A percentile compares a stretch with the other conserved stretches of the same genome.
Evolutionary conservation across 208 protist species (phyloP).

Genomic region (Wallacemonas collosoma): DNA sequence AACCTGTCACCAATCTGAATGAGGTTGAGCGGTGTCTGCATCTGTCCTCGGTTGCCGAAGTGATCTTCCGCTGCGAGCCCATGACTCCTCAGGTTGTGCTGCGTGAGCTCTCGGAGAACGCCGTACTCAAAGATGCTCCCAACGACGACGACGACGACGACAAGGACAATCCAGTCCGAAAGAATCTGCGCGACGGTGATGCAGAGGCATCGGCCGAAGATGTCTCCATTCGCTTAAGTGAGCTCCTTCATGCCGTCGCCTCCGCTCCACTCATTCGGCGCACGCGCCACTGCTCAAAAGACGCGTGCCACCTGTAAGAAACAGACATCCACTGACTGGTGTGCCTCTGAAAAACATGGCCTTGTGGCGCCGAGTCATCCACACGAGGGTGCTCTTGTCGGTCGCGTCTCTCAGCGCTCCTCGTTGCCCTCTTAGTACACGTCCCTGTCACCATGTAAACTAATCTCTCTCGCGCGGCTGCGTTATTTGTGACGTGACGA

Average conservation of each 20-base stretch:
- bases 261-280: constrained; percentile 67
- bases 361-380: no score
- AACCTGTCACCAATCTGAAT: constrained; percentile 15
- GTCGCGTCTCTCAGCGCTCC: no score
- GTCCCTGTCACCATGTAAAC: neutral
- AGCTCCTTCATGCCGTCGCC: constrained; percentile 54
- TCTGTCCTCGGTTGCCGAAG: constrained; percentile 44
- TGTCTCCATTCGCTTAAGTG: constrained; percentile 43
- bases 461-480: neutral
- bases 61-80: constrained; percentile 64
- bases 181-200: neutral
- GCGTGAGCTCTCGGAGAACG: constrained; percentile 66
- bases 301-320: constrained; percentile 35
- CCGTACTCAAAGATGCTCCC: constrained; percentile 19
- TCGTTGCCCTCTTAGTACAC: no score
- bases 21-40: constrained; percentile 39
- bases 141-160: constrained; percentile 2
- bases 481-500: no score
- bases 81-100: constrained; percentile 66
- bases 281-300: constrained; percentile 23
- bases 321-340: neutral
- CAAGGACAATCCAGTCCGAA: neutral
- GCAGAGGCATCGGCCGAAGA: constrained; percentile 8
- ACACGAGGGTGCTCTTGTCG: no score
- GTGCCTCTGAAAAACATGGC: no score